phyloP scores from a whole-genome alignment of 1,284 basidiomycete genomes.

The Apiotrichum siamense region DNA sequence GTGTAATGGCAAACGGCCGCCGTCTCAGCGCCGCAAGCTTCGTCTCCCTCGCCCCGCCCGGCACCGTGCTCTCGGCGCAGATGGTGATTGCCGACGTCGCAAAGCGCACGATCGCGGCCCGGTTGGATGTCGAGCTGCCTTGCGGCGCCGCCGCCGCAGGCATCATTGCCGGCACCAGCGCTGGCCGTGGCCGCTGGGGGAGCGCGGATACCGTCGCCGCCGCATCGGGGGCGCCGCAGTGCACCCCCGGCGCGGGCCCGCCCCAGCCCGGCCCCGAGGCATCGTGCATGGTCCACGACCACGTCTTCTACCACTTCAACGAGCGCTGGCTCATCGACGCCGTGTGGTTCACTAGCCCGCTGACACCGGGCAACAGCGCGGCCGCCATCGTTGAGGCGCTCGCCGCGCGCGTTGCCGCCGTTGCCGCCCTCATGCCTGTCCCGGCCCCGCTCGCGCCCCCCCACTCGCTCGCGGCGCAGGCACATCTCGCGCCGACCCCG shows the following conservation, averaged over 20 bases:
- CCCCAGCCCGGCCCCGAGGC: neutral
- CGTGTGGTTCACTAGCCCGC: conserved; percentile 6
- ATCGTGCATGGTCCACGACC: neutral
- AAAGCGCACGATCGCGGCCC: conserved; percentile 10
- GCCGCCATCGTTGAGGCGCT: no score
- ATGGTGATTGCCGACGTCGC: conserved; percentile 7
- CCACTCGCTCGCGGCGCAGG: neutral
- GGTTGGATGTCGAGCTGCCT: conserved; percentile 10
- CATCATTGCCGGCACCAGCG: neutral
- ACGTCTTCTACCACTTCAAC: conserved; percentile 16
- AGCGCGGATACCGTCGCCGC: no score
- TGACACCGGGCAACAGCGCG: no score
- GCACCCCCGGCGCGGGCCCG: no score
- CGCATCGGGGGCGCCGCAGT: no score
- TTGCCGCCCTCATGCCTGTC: no score
- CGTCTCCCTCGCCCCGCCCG: neutral
- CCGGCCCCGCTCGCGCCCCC: neutral
- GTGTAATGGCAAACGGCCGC: conserved; percentile 1
- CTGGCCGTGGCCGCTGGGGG: no score
- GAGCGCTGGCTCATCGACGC: conserved; percentile 12
- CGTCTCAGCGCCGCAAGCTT: neutral
- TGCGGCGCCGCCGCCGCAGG: no score
- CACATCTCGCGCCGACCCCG: no score
- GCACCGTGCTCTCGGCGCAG: conserved; percentile 1
- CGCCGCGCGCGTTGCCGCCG: no score